Conservation (phyloP, 2,329 filamentous ascomycete species). For the Fusarium begoniae region DNA sequence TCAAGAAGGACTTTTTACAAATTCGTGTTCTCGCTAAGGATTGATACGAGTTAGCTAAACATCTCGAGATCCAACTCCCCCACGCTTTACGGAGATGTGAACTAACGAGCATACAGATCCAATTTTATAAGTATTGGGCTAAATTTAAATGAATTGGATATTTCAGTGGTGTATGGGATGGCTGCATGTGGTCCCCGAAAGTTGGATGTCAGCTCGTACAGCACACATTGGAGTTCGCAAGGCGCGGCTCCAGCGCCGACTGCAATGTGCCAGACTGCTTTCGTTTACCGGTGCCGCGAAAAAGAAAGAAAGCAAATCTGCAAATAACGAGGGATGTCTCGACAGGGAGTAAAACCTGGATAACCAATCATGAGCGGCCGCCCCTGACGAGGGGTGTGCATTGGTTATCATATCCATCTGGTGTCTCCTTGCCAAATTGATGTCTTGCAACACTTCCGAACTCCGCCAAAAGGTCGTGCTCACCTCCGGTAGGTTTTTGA, state of each 20-base stretch:
- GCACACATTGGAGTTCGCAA: constrained; percentile 2
- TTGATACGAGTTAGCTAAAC: constrained; percentile 8
- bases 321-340: constrained; percentile 11
- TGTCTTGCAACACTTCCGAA: constrained; percentile 14
- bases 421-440: constrained; percentile 19
- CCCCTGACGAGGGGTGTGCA: constrained; percentile 30
- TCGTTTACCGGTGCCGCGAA: neutral
- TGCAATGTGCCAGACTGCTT: constrained; percentile 2
- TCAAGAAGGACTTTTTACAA: neutral
- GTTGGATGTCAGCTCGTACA: constrained; percentile 5
- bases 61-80: constrained; percentile 3
- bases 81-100: constrained; percentile 1
- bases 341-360: constrained; percentile 22
- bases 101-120: constrained; percentile 5
- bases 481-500: neutral
- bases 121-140: constrained; percentile 1
- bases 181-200: neutral
- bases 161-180: neutral
- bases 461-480: neutral
- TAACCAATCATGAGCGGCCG: constrained; percentile 32
- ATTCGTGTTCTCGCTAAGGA: constrained; percentile 16
- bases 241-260: constrained; percentile 15
- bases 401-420: constrained; percentile 13
- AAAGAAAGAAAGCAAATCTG: constrained; percentile 36
- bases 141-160: neutral